phyloP scores from a whole-genome alignment of 2,329 filamentous ascomycete genomes.

The Ceratocystis harringtonii region DNA sequence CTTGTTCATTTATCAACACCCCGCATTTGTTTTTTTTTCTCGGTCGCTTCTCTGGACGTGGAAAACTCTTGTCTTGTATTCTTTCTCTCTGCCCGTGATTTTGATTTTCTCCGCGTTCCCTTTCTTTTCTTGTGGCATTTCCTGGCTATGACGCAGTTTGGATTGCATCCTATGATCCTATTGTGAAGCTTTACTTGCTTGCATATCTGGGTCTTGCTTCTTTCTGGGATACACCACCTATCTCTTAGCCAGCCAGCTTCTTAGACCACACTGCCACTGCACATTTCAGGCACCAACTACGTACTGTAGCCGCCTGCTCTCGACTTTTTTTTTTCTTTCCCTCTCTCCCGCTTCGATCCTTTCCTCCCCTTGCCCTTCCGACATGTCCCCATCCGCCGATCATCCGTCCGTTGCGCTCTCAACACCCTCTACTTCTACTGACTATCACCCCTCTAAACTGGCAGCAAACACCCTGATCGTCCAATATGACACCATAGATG shows the following conservation, averaged over 20 bases:
- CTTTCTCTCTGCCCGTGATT: not conserved
- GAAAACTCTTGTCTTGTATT: not conserved
- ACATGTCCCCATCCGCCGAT: not conserved
- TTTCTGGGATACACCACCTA: not conserved
- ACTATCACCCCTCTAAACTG: slow-evolving; percentile 10
- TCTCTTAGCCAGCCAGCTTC: not conserved
- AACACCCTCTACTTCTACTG: slow-evolving; percentile 4
- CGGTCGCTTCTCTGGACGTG: not conserved
- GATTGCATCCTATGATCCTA: slow-evolving; percentile 2
- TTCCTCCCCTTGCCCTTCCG: not conserved
- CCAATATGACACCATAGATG: slow-evolving; percentile 13
- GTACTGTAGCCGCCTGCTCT: not conserved
- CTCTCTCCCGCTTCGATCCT: not conserved
- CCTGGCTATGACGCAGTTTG: slow-evolving; percentile 3
- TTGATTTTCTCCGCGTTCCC: not conserved
- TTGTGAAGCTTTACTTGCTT: not conserved
- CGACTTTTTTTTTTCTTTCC: not conserved
- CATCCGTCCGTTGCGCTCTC: not conserved
- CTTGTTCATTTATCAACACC: slow-evolving; percentile 3
- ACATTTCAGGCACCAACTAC: not conserved
- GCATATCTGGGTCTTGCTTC: not conserved
- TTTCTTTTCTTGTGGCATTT: not conserved
- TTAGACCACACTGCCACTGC: not conserved
- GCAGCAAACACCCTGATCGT: slow-evolving; percentile 14
- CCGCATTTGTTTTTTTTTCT: slow-evolving; percentile 6